phyloP scores from a whole-genome alignment of 108 stramenopile genomes.

The Nitzschia putrida region DNA sequence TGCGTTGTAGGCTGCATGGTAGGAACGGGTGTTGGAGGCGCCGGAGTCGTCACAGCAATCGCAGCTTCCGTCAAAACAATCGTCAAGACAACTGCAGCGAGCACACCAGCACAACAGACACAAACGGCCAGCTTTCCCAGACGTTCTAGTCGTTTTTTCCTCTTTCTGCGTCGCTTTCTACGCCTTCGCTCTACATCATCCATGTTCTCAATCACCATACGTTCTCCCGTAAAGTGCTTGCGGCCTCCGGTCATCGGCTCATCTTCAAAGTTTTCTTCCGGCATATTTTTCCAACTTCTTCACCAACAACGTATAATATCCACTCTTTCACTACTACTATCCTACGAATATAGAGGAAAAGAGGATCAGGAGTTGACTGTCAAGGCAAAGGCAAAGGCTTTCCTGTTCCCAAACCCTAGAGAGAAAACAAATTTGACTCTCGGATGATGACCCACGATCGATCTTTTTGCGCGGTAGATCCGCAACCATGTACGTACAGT shows the following conservation, averaged over 20 bases:
- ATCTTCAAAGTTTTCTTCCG: constrained; percentile 5
- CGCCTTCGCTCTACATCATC: constrained; percentile 20
- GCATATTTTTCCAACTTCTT: not conserved
- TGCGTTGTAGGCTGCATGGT: constrained; percentile 3
- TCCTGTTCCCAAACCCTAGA: too few relatives aligned
- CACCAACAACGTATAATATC: not conserved
- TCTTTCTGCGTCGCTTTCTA: constrained; percentile 10
- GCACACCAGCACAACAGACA: constrained; percentile 8
- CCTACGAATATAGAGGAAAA: not conserved
- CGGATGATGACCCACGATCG: too few relatives aligned
- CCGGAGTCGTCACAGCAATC: constrained; percentile 14
- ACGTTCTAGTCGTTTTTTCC: constrained; percentile 13
- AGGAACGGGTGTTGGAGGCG: constrained; percentile 6
- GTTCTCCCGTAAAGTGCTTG: constrained; percentile 10
- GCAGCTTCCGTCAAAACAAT: constrained; percentile 19
- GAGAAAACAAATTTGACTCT: too few relatives aligned
- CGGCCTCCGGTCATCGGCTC: constrained; percentile 18
- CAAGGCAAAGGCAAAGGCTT: too few relatives aligned
- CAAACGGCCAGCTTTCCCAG: constrained; percentile 17
- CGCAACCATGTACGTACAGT: too few relatives aligned
- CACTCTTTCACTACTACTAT: not conserved
- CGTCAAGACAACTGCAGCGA: constrained; percentile 9
- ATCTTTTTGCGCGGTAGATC: too few relatives aligned
- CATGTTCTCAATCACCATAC: constrained; percentile 22
- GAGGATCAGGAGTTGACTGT: not conserved